Conservation (phyloP, 805 yeast genomes). For the Yarrowia porcina region DNA sequence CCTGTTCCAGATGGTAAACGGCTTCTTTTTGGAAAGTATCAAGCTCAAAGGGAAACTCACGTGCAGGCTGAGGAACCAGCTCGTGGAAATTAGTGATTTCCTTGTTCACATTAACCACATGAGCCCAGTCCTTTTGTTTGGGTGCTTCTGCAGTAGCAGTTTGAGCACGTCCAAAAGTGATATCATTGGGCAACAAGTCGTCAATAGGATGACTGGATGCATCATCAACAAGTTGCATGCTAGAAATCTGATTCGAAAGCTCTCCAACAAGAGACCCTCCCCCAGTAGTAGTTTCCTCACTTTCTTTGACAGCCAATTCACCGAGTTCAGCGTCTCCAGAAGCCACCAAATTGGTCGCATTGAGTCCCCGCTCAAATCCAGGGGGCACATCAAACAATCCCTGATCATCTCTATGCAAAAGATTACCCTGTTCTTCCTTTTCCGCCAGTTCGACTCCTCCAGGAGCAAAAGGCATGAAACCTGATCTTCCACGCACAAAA, state of each 20-base stretch:
- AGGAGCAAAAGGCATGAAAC: slow-evolving; percentile 84
- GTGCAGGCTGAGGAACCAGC: slow-evolving; percentile 87
- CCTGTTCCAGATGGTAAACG: slow-evolving; percentile 91
- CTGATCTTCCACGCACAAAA: slow-evolving; percentile 63
- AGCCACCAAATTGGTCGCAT: slow-evolving; percentile 31
- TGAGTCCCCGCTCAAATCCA: slow-evolving; percentile 73
- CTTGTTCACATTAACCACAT: slow-evolving; percentile 83
- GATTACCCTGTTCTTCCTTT: slow-evolving; percentile 31
- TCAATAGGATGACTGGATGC: slow-evolving; percentile 39
- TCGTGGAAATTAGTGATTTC: slow-evolving; percentile 80
- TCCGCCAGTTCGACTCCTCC: slow-evolving; percentile 61
- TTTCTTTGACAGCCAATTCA: slow-evolving; percentile 34
- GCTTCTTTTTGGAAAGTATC: slow-evolving; percentile 98
- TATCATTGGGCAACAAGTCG: slow-evolving; percentile 49
- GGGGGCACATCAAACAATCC: slow-evolving; percentile 84
- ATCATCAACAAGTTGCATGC: neutral
- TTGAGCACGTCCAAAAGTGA: slow-evolving; percentile 47
- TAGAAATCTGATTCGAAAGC: neutral
- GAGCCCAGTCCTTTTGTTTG: slow-evolving; percentile 78
- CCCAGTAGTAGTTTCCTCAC: slow-evolving; percentile 32
- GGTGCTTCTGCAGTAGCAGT: slow-evolving; percentile 28
- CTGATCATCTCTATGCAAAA: slow-evolving; percentile 60
- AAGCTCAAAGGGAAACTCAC: slow-evolving; percentile 90
- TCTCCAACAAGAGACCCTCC: slow-evolving; percentile 27
- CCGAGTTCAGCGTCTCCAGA: neutral